These are phyloP conservation scores for Suzukiozyma palmioleophila DNA, from an alignment of 1,139 yeast genomes.

Conservation along the genomic window DNA sequence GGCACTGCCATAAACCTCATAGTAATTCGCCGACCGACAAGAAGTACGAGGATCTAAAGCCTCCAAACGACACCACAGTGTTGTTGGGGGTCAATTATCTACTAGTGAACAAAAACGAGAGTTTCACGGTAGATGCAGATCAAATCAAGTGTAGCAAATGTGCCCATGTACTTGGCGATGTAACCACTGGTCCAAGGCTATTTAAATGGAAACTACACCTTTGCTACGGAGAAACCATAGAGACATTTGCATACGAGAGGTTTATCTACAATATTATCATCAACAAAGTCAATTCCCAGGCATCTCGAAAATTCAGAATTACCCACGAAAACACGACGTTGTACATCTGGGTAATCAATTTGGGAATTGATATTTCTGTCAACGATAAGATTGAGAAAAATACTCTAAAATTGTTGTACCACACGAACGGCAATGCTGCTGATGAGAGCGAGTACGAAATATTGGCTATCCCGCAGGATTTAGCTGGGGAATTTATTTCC, in stretches of 20 bases:
- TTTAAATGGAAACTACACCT: conserved; percentile 59
- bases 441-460: conserved; percentile 32
- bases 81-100: conserved; percentile 60
- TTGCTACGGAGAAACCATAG: conserved; percentile 10
- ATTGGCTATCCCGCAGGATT: conserved; percentile 23
- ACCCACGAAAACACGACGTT: conserved; percentile 57
- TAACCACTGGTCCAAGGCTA: conserved; percentile 27
- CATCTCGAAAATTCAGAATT: conserved; percentile 54
- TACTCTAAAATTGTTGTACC: conserved; percentile 42
- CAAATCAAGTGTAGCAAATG: conserved; percentile 28
- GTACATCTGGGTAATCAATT: conserved; percentile 56
- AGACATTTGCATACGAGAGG: conserved; percentile 26
- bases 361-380: conserved; percentile 33
- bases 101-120: conserved; percentile 29
- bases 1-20: conserved; percentile 95
- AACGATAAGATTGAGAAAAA: conserved; percentile 14
- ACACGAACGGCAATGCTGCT: conserved; percentile 11
- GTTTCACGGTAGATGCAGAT: conserved; percentile 5
- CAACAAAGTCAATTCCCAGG: conserved; percentile 45
- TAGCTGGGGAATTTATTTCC: conserved; percentile 20
- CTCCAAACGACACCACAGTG: conserved; percentile 35
- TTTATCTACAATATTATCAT: conserved; percentile 36
- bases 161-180: conserved; percentile 27
- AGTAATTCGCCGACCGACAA: conserved; percentile 16
- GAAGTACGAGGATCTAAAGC: conserved; percentile 39